These are phyloP conservation scores for Bolboschoenus planiculmis DNA, from an alignment of 176 grass and related monocot species.

Conservation along the genomic window DNA sequence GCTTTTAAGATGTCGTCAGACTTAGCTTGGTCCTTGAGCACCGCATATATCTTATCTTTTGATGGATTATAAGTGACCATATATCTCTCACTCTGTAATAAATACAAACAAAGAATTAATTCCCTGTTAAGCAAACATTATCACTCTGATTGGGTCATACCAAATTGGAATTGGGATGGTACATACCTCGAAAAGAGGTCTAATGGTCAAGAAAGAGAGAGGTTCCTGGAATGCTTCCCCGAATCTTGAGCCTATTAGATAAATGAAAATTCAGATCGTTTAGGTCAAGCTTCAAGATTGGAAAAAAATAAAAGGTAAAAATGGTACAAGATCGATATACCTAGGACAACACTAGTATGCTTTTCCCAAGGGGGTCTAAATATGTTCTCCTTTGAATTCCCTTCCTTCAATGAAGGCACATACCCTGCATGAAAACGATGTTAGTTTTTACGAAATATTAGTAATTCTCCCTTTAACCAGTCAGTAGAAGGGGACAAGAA, in stretches of 20 bases:
- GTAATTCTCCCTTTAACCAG: background rate
- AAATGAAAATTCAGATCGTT: conserved; percentile 13
- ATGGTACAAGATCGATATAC: conserved; percentile 25
- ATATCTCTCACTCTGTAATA: conserved; percentile 83
- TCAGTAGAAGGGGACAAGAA: background rate
- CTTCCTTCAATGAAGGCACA: conserved; percentile 85
- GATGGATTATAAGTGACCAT: conserved; percentile 90
- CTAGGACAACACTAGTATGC: conserved; percentile 71
- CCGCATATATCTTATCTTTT: conserved; percentile 98
- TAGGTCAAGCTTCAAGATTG: background rate
- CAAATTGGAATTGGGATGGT: background rate
- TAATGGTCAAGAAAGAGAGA: conserved; percentile 70
- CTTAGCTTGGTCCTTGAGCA: conserved; percentile 99
- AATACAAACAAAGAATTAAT: conserved; percentile 6
- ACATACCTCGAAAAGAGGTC: conserved; percentile 76
- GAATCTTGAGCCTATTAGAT: conserved; percentile 65
- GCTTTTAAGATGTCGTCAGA: conserved; percentile 94
- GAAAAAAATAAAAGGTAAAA: background rate
- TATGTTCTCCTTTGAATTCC: conserved; percentile 91
- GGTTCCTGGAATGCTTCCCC: conserved; percentile 96
- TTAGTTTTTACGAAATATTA: background rate
- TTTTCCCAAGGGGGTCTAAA: conserved; percentile 87
- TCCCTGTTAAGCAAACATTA: background rate
- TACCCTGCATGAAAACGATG: conserved; percentile 39
- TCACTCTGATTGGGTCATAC: background rate